Percentiles rank a stretch among this genome's conserved stretches.
These are phyloP conservation scores for Mortierella hygrophila DNA, from an alignment of 192 early-diverging fungal species.

Conservation along the genomic window DNA sequence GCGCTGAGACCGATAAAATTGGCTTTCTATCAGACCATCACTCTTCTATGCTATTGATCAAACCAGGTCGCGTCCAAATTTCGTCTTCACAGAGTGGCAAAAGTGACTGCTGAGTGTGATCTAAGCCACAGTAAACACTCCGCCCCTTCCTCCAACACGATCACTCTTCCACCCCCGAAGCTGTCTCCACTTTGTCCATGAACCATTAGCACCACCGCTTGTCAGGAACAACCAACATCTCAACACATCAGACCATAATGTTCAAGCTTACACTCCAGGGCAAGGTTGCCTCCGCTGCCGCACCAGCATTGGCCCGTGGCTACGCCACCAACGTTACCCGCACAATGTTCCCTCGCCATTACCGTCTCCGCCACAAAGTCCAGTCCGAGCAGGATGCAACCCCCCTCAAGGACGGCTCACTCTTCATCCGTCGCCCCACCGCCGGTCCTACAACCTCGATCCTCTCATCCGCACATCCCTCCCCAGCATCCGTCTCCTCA, in stretches of 20 bases:
- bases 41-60: too few species aligned
- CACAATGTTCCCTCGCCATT: conserved; percentile 52
- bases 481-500: conserved; percentile 49
- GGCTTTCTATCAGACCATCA: too few species aligned
- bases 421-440: conserved; percentile 53
- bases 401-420: conserved; percentile 42
- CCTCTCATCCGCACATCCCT: conserved; percentile 45
- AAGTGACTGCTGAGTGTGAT: background rate
- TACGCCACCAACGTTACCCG: conserved; percentile 45
- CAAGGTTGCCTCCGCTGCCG: conserved; percentile 5
- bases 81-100: too few species aligned
- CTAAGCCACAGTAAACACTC: conserved; percentile 18
- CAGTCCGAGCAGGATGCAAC: conserved; percentile 27
- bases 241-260: conserved; percentile 13
- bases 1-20: too few species aligned
- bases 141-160: background rate
- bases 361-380: conserved; percentile 51
- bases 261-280: conserved; percentile 23
- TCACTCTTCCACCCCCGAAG: background rate
- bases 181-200: background rate
- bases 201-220: background rate
- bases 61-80: too few species aligned
- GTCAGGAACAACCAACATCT: background rate
- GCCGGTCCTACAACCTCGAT: conserved; percentile 52
- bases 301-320: conserved; percentile 33